Evolutionary conservation across 352 stramenopile species (phyloP), one percentile per base, ranked within the genome.

Genomic region (Globisporangium polare): DNA sequence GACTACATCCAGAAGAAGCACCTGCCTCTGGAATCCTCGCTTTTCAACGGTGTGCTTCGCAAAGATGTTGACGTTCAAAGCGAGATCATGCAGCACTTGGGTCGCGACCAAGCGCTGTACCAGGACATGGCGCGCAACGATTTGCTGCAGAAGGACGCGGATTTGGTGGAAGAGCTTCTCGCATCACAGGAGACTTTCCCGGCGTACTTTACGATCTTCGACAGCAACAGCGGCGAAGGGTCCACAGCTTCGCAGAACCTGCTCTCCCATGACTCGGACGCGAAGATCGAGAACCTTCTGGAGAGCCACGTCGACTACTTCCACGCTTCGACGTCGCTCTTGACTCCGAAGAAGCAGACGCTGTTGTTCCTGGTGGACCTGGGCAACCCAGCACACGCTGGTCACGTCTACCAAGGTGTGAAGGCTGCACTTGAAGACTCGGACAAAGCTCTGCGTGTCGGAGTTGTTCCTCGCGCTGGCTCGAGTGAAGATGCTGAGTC

Each of bases 11-110:
- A 80, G n/a, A 58, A 72, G 31, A 96, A 96, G 70, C 83, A 94
- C 53, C 35, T 97, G 31, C 83, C 80, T 24, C 62, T 94, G 18
- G 74, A 82, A 24, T 93, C 70, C 8, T 82, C 83, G 35, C 66
- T 92, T 8, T 90, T 97, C 41, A 97, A 97, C 62, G 91, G 91
- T 35, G 75, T 97, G 35, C 46, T 97, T 4, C 75, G 80, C 35
- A 80, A 72, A 15, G 72, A 83, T 45, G 52, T 90, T 18, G 77
- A 92, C 33, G 52, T 96, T 35, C 78, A 95, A 68, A 71, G 67
- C 35, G 70, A 85, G 2, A 75, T 97, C 51, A 94, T 96, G 80
- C 59, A 57, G 6, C 74, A 89, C 53, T 77, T 97, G 27, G 81
- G 82, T 2, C 72, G 84, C 56, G 92, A 98, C 53, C 90, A 97